Percentiles rank a stretch among this genome's conserved stretches.
Conservation (phyloP, 305 asterid genomes). For the Fraxinus sp. region DNA sequence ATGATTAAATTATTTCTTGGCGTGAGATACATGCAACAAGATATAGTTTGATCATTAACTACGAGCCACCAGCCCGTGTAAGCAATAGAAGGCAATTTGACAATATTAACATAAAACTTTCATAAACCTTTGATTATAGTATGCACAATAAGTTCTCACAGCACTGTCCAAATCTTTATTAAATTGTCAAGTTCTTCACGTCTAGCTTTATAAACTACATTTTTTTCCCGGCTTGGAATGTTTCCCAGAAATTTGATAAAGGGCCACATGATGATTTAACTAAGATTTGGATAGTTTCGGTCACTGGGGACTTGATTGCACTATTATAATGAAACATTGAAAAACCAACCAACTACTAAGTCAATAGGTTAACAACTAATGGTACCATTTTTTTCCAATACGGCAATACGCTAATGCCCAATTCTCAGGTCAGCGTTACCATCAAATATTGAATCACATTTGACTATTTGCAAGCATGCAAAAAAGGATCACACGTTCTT, state of each 20-base stretch:
- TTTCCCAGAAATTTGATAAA: not conserved
- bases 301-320: not conserved
- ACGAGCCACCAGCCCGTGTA: not conserved
- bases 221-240: not conserved
- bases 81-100: not conserved
- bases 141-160: not conserved
- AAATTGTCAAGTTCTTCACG: not conserved
- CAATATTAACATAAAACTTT: not conserved
- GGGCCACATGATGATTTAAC: not conserved
- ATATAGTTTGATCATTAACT: not conserved
- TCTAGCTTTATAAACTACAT: not conserved
- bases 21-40: not conserved
- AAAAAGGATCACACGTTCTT: not conserved
- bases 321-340: not conserved
- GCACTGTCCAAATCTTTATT: not conserved
- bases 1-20: conserved; percentile 13
- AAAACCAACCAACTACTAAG: not conserved
- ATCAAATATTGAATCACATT: not conserved
- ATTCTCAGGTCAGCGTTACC: not conserved
- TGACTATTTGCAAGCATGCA: not conserved
- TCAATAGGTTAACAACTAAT: not conserved
- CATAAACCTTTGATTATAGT: not conserved
- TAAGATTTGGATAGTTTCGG: not conserved
- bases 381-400: not conserved
- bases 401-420: not conserved